Evolutionary conservation across 2,329 filamentous ascomycete genomes (phyloP), one percentile per base, ranked within the genome.

Genomic region (Aspergillus fijiensis): DNA sequence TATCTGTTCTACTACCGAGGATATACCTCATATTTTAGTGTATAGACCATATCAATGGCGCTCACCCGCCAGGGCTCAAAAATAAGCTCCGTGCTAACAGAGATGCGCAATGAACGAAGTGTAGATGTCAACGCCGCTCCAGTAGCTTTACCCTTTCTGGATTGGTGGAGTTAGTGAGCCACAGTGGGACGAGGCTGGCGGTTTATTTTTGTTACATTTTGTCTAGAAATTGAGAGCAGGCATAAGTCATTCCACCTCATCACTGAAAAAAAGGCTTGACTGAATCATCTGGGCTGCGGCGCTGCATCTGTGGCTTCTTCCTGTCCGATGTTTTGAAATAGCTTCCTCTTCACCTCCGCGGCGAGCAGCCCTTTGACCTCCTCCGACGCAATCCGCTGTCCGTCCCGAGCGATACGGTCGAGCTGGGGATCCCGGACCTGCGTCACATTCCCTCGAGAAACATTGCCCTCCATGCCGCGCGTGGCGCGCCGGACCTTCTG

Each of bases 401-500:
- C 83, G 63, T 84, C 83, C 45, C 79, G 79, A 7, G 85, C 81
- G 35, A 85, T 77, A 68, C 84, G 84, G 42, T 82, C 81, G 48
- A 84, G 64, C 55, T 81, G 76, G 50, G 73, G 75, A 60, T 84
- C 81, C 55, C 78, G 79, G 23, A 65, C 58, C 19, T 69, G 61
- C 33, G 65, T 69, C 19, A 70, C 63, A 47, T 69, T 69, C 53
- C 68, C 68, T 51, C 70, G 69, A 27, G 70, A 67, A 16, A 63
- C 67, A 47, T 67, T 69, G 55, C 65, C 70, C 42, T 79, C 76
- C 49, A 76, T 70, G 19, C 70, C 70, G 47, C 76, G 74, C 9
- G 81, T 85, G 2, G 87, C 86, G 65, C 92, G 87, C 66, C 84
- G 82, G 66, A 96, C 89, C 79, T 96, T 97, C 65, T 87, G 86